Evolutionary conservation across 805 yeast genomes (phyloP), one percentile per base, ranked within the genome.

Genomic region (Barnettozyma vustinii): DNA sequence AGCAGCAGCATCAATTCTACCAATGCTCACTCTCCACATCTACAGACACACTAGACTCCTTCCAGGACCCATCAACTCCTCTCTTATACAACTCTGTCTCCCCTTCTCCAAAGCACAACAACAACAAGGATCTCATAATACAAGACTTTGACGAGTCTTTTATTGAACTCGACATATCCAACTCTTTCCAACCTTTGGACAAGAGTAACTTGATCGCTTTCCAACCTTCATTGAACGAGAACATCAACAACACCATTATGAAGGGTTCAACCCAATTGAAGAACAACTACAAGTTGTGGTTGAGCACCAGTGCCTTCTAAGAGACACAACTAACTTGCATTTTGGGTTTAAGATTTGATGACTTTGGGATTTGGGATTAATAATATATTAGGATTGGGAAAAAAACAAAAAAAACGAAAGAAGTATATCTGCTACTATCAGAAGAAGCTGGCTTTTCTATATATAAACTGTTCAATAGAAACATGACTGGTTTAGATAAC

Each of bases 241-340:
- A 37, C 41, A 55, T 59, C 19, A 54, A 52, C 21, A 49, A 54
- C 37, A 54, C 58, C 9, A 58, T 57, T 39, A 37, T 33, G n/a
- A 55, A 59, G 51, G 63, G 62, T 7, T 42, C 62, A 8, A 49
- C 26, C 16, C 48, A 59, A 30, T 40, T 60, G 45, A 55, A 58
- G 55, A 56, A 55, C 52, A 60, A 60, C 52, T 60, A 60, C 54
- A 55, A 60, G 56, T 43, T 56, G 21, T 60, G 64, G 64, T 40
- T 60, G 26, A 46, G 33, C 32, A 41, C n/a, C 10, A 39, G 42
- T 19, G 16, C 27, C 42, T 39, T 39, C 12, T 39, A 23, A n/a
- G 26, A n/a, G 13, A 13, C 23, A 20, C 25, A 27, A 20, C 37
- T 20, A 20, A n/a, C 18, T 32, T 32, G 36, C 27, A 18, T 19